Evolutionary conservation across 2,329 filamentous ascomycete species (phyloP).

Genomic region (Fusarium brevicatenulatum): DNA sequence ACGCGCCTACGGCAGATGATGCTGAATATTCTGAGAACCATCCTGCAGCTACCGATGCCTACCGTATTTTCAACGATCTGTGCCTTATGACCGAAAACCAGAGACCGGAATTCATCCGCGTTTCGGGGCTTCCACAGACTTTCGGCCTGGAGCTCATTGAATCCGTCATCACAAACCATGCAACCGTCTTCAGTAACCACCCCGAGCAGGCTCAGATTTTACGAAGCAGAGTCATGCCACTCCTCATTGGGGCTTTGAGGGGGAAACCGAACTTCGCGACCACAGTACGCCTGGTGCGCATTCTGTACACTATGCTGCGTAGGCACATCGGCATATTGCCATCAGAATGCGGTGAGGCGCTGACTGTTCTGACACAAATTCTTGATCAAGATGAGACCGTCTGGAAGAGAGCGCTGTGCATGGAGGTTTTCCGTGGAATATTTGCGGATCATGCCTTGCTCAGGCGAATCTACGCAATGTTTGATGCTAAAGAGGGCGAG

Average conservation of each 20-base stretch:
- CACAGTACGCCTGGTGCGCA: slow-evolving; percentile 82
- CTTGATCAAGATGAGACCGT: slow-evolving; percentile 84
- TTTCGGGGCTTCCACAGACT: slow-evolving; percentile 79
- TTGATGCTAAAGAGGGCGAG: slow-evolving; percentile 77
- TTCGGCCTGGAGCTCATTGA: slow-evolving; percentile 94
- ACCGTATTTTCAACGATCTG: slow-evolving; percentile 87
- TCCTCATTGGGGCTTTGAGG: slow-evolving; percentile 80
- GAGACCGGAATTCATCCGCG: slow-evolving; percentile 81
- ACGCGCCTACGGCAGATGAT: slow-evolving; percentile 68
- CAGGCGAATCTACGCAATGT: slow-evolving; percentile 81
- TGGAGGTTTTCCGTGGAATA: slow-evolving; percentile 89
- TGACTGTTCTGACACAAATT: slow-evolving; percentile 84
- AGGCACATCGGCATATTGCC: slow-evolving; percentile 80
- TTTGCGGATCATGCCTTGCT: slow-evolving; percentile 84
- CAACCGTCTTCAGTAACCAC: slow-evolving; percentile 80
- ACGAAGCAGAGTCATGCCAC: slow-evolving; percentile 80
- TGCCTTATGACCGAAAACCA: slow-evolving; percentile 89
- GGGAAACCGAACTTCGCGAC: slow-evolving; percentile 83
- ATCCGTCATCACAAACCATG: slow-evolving; percentile 86
- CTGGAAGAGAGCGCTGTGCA: slow-evolving; percentile 90
- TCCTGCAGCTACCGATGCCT: slow-evolving; percentile 85
- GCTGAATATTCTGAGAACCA: slow-evolving; percentile 73
- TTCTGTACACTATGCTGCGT: slow-evolving; percentile 83
- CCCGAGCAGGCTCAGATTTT: slow-evolving; percentile 84
- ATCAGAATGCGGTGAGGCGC: slow-evolving; percentile 82